These are phyloP conservation scores for Plenodomus tracheiphilus DNA, from an alignment of 2,329 filamentous ascomycete species.

Conservation along the genomic window DNA sequence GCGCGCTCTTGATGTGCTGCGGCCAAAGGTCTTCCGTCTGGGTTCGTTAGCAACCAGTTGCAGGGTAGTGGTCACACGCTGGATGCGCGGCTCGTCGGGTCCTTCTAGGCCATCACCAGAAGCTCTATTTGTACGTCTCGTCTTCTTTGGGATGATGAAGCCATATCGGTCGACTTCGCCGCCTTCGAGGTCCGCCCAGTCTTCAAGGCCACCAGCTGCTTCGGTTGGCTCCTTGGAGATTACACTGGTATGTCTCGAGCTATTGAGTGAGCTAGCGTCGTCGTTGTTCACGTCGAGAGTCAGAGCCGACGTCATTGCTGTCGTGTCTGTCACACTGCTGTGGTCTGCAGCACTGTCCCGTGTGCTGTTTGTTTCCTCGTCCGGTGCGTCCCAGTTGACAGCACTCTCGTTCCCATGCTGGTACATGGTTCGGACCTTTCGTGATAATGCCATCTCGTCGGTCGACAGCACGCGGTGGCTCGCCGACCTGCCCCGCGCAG, in stretches of 20 bases:
- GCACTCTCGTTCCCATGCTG: conserved; percentile 62
- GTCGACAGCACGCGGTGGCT: conserved; percentile 59
- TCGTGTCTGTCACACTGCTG: conserved; percentile 24
- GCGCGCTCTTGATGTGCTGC: conserved; percentile 52
- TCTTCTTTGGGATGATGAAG: conserved; percentile 58
- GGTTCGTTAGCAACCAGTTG: conserved; percentile 61
- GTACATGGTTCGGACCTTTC: conserved; percentile 67
- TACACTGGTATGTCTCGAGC: conserved; percentile 29
- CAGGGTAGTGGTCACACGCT: conserved; percentile 63
- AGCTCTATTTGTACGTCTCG: conserved; percentile 35
- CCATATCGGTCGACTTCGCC: conserved; percentile 67
- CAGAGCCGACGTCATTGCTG: conserved; percentile 33
- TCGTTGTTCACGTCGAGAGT: conserved; percentile 33
- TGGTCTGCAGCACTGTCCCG: conserved; percentile 28
- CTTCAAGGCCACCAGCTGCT: conserved; percentile 65
- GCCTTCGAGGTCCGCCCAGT: conserved; percentile 64
- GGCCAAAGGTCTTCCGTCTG: conserved; percentile 56
- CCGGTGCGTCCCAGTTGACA: conserved; percentile 46
- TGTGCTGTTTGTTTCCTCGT: conserved; percentile 23
- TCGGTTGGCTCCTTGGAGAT: conserved; percentile 59
- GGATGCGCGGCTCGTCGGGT: conserved; percentile 48
- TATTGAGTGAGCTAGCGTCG: conserved; percentile 33
- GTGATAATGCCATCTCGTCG: conserved; percentile 65
- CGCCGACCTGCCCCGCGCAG: conserved; percentile 39
- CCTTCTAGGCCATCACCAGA: conserved; percentile 29